phyloP scores from a whole-genome alignment of 2,329 filamentous ascomycete genomes.

The Fusarium sp. region DNA sequence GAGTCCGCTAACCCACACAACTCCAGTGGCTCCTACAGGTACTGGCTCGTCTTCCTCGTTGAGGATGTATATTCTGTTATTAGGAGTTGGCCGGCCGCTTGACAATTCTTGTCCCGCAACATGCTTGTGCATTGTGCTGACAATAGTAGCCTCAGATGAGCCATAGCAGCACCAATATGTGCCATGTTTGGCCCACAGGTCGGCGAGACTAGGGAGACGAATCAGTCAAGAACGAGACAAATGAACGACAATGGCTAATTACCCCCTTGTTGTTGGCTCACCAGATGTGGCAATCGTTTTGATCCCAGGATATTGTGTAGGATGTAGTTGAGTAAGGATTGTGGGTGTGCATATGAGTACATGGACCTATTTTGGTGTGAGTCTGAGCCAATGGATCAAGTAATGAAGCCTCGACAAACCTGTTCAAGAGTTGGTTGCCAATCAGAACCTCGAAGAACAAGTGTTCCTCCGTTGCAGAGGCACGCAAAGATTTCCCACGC shows the following conservation, averaged over 20 bases:
- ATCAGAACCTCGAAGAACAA: slow-evolving; percentile 60
- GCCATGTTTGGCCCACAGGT: slow-evolving; percentile 61
- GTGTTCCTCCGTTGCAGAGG: slow-evolving; percentile 65
- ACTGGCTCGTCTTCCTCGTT: too few species aligned
- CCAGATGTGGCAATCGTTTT: slow-evolving; percentile 64
- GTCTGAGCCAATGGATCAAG: background rate
- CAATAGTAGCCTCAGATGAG: slow-evolving; percentile 67
- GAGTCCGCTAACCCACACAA: too few species aligned
- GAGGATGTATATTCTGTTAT: too few species aligned
- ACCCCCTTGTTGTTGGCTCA: slow-evolving; percentile 60
- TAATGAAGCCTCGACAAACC: slow-evolving; percentile 45
- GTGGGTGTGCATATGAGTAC: slow-evolving; percentile 65
- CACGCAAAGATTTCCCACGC: slow-evolving; percentile 69
- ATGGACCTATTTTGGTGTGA: slow-evolving; percentile 52
- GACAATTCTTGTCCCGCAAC: slow-evolving; percentile 56
- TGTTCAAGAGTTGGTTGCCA: slow-evolving; percentile 59
- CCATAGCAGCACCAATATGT: slow-evolving; percentile 67
- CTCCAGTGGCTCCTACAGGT: too few species aligned
- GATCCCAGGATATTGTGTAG: slow-evolving; percentile 59
- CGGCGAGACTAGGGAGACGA: slow-evolving; percentile 55
- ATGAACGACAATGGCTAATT: slow-evolving; percentile 24
- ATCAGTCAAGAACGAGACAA: slow-evolving; percentile 14
- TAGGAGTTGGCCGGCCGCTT: too few species aligned
- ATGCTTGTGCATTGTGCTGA: slow-evolving; percentile 66
- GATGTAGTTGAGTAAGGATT: slow-evolving; percentile 60